phyloP scores from a whole-genome alignment of 2,329 filamentous ascomycete genomes.

The Rhynchosporium graminicola region DNA sequence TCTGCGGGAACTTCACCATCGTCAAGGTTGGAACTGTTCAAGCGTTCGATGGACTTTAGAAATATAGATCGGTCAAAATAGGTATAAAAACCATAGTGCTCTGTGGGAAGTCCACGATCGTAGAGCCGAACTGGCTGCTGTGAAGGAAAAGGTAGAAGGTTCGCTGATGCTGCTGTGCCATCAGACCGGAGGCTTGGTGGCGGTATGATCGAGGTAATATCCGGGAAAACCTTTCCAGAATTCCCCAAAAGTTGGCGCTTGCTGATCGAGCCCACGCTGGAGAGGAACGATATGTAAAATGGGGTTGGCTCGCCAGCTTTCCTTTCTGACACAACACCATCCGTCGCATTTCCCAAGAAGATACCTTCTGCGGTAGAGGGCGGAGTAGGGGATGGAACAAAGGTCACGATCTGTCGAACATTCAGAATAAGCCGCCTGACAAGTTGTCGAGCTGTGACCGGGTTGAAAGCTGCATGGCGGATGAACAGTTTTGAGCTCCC shows the following conservation, averaged over 20 bases:
- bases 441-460: constrained; percentile 40
- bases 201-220: constrained; percentile 60
- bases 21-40: constrained; percentile 47
- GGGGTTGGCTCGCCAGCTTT: constrained; percentile 87
- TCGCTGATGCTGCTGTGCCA: constrained; percentile 71
- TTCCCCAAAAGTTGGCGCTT: constrained; percentile 26
- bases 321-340: constrained; percentile 62
- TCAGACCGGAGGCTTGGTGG: constrained; percentile 63
- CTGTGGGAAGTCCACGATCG: constrained; percentile 75
- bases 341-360: constrained; percentile 85
- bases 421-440: constrained; percentile 37
- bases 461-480: constrained; percentile 34
- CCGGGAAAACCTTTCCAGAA: constrained; percentile 35
- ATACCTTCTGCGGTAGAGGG: constrained; percentile 62
- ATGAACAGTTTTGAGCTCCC: constrained; percentile 33
- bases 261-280: constrained; percentile 44
- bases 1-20: constrained; percentile 51
- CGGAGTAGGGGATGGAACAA: constrained; percentile 48
- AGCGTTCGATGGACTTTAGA: constrained; percentile 58
- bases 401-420: constrained; percentile 43
- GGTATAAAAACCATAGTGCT: constrained; percentile 93
- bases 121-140: constrained; percentile 83
- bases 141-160: constrained; percentile 67
- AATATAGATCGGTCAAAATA: constrained; percentile 90
- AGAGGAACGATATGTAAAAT: constrained; percentile 78